Percentiles rank a stretch among this genome's conserved stretches.
Evolutionary conservation across 345 rosid species (phyloP).

Genomic region (Linum lewisii): DNA sequence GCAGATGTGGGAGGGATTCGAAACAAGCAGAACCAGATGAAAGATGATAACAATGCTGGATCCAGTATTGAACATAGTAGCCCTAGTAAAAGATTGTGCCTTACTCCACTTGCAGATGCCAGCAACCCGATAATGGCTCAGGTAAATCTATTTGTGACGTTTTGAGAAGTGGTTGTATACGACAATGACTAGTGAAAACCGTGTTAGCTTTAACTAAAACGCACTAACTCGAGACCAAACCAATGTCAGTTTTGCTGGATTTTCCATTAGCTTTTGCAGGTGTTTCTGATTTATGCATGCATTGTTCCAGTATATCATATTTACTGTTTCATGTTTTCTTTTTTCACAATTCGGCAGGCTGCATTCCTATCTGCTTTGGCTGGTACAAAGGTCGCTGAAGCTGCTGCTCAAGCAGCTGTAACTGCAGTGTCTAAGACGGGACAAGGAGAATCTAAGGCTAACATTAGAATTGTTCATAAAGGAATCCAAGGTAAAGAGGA

Average conservation of each 20-base stretch:
- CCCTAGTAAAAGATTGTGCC: slow-evolving; percentile 45
- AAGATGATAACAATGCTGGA: slow-evolving; percentile 24
- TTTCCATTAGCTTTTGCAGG: too few species aligned
- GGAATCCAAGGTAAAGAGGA: slow-evolving; percentile 33
- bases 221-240: not conserved
- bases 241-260: too few species aligned
- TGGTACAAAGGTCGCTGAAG: slow-evolving; percentile 70
- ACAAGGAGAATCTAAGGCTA: slow-evolving; percentile 23
- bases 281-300: too few species aligned
- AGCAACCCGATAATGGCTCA: slow-evolving; percentile 99
- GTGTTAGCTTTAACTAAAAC: too few species aligned
- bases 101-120: slow-evolving; percentile 85
- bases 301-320: not conserved
- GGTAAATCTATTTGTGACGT: slow-evolving; percentile 28
- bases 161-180: not conserved
- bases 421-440: slow-evolving; percentile 39
- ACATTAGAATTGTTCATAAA: slow-evolving; percentile 17
- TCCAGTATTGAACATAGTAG: slow-evolving; percentile 22
- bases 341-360: slow-evolving; percentile 34
- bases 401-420: slow-evolving; percentile 77
- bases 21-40: slow-evolving; percentile 23
- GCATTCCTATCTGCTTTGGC: slow-evolving; percentile 87
- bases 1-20: slow-evolving; percentile 35
- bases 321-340: not conserved
- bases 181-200: too few species aligned